Percentiles rank a stretch among this genome's conserved stretches.
These are phyloP conservation scores for Nannochloropsis oceanica DNA, from an alignment of 108 stramenopile genomes.

Conservation along the genomic window DNA sequence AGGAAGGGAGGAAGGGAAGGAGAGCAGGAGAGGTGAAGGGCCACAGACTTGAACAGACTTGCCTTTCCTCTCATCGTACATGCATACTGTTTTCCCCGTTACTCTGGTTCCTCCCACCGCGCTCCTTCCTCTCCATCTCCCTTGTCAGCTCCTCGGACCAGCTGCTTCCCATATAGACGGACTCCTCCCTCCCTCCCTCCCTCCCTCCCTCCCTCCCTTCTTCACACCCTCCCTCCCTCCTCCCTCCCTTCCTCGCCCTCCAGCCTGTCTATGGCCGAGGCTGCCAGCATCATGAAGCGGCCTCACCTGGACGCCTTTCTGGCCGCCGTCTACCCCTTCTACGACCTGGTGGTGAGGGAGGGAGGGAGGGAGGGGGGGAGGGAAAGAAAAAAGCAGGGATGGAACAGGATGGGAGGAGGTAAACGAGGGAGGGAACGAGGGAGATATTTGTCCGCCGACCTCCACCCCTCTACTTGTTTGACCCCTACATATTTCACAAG, in stretches of 20 bases:
- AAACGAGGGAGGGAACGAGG: no score
- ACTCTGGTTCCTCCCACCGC: no score
- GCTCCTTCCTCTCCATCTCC: no score
- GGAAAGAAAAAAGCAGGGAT: not conserved
- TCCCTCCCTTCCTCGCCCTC: not conserved
- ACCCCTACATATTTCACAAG: no score
- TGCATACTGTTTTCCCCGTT: no score
- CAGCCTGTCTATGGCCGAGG: not conserved
- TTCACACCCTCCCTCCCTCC: not conserved
- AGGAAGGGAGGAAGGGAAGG: slow-evolving; percentile 19
- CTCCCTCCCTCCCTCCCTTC: not conserved
- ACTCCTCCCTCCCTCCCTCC: not conserved
- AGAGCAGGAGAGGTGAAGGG: not conserved
- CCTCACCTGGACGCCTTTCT: slow-evolving; percentile 81
- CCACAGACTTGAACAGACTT: not conserved
- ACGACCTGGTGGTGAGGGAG: slow-evolving; percentile 55
- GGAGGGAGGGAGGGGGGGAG: not conserved
- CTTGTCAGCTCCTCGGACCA: no score
- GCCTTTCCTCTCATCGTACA: no score
- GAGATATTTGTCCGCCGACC: no score
- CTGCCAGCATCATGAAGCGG: slow-evolving; percentile 40
- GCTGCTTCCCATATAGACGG: no score
- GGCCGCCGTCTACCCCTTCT: slow-evolving; percentile 54
- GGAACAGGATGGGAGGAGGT: not conserved
- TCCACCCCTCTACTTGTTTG: no score